Evolutionary conservation across 306 rosid genomes (phyloP).

Genomic region (Boehmeria nivea): DNA sequence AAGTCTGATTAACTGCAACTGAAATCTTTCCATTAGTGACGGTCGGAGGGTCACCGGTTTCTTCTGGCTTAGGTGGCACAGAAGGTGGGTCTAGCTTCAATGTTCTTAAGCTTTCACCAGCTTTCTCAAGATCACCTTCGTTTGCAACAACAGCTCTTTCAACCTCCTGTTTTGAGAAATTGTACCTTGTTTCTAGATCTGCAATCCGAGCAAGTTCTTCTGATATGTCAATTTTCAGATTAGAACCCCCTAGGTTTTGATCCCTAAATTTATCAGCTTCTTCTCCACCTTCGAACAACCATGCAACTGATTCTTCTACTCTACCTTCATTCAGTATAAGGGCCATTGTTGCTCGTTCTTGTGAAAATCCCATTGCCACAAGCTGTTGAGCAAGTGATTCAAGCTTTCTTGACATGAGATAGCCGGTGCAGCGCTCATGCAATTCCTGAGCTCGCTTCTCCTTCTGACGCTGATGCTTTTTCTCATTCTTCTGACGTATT

Average conservation of each 20-base stretch:
- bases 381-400: conserved; percentile 87
- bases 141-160: conserved; percentile 79
- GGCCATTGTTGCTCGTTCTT: conserved; percentile 83
- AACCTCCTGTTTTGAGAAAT: conserved; percentile 86
- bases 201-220: conserved; percentile 76
- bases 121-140: conserved; percentile 91
- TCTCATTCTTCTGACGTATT: conserved; percentile 91
- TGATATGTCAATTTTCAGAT: conserved; percentile 91
- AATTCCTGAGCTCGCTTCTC: conserved; percentile 95
- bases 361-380: conserved; percentile 87
- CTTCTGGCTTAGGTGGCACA: conserved; percentile 67
- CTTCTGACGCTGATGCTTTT: conserved; percentile 96
- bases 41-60: conserved; percentile 66
- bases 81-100: conserved; percentile 53
- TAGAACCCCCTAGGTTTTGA: conserved; percentile 42
- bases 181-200: conserved; percentile 55
- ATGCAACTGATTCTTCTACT: conserved; percentile 81
- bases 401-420: conserved; percentile 91
- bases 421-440: conserved; percentile 80
- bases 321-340: conserved; percentile 81
- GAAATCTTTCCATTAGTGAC: conserved; percentile 55
- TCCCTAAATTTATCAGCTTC: conserved; percentile 48
- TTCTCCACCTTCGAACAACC: conserved; percentile 76
- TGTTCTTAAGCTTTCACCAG: conserved; percentile 64
- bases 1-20: conserved; percentile 41